phyloP scores from a whole-genome alignment of 345 rosid species.

The Acer campestre region DNA sequence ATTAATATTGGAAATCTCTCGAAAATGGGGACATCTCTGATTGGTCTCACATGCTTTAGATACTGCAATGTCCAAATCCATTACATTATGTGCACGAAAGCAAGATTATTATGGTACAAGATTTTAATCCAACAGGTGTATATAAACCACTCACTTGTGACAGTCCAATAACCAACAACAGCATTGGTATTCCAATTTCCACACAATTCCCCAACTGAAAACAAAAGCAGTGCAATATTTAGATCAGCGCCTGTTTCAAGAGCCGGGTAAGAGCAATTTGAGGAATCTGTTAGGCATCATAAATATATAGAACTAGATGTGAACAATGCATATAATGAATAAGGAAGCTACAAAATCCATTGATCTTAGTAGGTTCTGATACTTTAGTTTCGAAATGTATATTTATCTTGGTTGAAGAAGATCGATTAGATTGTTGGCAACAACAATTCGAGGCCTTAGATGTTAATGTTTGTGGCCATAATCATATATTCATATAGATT shows the following conservation, averaged over 20 bases:
- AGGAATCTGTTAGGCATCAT: neutral
- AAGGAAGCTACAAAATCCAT: too few relatives aligned
- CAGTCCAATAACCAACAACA: conserved; percentile 68
- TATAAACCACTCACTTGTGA: conserved; percentile 59
- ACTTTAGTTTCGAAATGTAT: too few relatives aligned
- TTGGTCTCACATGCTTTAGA: conserved; percentile 69
- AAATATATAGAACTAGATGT: neutral
- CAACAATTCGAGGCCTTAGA: neutral
- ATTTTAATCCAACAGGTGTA: neutral
- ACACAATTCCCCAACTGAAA: conserved; percentile 87
- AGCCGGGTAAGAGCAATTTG: neutral
- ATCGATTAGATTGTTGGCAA: neutral
- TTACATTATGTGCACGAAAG: conserved; percentile 8
- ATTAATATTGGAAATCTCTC: conserved; percentile 83
- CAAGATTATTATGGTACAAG: conserved; percentile 5
- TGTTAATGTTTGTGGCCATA: too few relatives aligned
- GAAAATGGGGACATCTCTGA: conserved; percentile 59
- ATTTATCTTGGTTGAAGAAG: neutral
- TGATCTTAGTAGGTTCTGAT: too few relatives aligned
- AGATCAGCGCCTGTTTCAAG: neutral
- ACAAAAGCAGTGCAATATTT: conserved; percentile 8
- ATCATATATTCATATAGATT: neutral
- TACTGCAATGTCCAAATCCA: conserved; percentile 53
- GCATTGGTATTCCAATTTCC: conserved; percentile 95
- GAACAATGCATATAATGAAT: neutral